Evolutionary conservation across 768 basidiomycete species (phyloP).

Genomic region (Phaeotremella skinneri): DNA sequence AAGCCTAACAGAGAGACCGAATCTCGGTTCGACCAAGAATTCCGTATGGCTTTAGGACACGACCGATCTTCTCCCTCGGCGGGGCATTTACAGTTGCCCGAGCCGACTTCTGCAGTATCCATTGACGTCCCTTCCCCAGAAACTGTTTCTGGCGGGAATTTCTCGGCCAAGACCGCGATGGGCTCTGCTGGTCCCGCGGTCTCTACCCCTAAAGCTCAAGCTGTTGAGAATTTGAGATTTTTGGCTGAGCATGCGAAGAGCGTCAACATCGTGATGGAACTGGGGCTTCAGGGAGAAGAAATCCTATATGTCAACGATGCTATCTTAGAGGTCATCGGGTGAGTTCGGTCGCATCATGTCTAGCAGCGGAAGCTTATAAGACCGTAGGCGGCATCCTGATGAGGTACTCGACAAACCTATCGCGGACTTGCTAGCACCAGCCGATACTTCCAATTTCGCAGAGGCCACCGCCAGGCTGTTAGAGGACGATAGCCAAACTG

Average conservation of each 20-base stretch:
- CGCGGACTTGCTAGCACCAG: conserved; percentile 72
- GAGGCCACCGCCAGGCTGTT: conserved; percentile 80
- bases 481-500: conserved; percentile 88
- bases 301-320: conserved; percentile 96
- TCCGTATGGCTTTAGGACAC: conserved; percentile 24
- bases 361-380: conserved; percentile 21
- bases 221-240: conserved; percentile 79
- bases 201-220: conserved; percentile 61
- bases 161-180: conserved; percentile 12
- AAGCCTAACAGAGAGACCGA: conserved; percentile 70
- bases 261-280: conserved; percentile 92
- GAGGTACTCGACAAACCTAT: conserved; percentile 75
- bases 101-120: conserved; percentile 21
- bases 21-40: conserved; percentile 33
- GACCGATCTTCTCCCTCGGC: conserved; percentile 9
- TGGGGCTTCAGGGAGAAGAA: conserved; percentile 88
- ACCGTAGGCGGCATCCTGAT: conserved; percentile 74
- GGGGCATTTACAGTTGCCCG: conserved; percentile 12
- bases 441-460: conserved; percentile 77
- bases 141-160: conserved; percentile 6
- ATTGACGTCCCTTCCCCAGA: conserved; percentile 28
- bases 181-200: not conserved
- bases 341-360: conserved; percentile 19
- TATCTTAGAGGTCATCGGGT: conserved; percentile 78
- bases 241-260: conserved; percentile 94